A percentile compares a stretch with the other conserved stretches of the same genome.
Evolutionary conservation across 257 asterid species (phyloP).

Genomic region (Nicotiana tomentosiformis): DNA sequence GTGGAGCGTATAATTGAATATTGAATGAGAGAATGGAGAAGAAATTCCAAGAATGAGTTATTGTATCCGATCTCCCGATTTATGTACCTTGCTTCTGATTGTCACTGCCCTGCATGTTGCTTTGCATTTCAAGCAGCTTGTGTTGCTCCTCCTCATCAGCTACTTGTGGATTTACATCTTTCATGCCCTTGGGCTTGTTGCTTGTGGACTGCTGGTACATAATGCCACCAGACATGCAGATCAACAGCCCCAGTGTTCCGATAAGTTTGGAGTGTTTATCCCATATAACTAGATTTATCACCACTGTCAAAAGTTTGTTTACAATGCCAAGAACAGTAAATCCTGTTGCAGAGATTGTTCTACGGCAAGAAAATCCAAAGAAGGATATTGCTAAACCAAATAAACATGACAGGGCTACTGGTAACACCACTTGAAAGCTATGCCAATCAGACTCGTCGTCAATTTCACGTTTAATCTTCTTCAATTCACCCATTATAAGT

Average conservation of each 20-base stretch:
- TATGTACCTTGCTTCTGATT: conserved; percentile 28
- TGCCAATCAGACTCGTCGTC: conserved; percentile 67
- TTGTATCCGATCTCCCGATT: conserved; percentile 36
- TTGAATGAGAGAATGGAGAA: not conserved
- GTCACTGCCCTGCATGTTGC: conserved; percentile 27
- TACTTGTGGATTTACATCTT: conserved; percentile 35
- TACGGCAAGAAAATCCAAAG: conserved; percentile 89
- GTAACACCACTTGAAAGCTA: conserved; percentile 67
- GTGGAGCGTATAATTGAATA: not conserved
- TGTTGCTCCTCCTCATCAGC: conserved; percentile 52
- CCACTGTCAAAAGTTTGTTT: conserved; percentile 83
- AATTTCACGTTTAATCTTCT: conserved; percentile 75
- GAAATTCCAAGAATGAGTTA: conserved; percentile 17
- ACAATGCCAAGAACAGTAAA: conserved; percentile 95
- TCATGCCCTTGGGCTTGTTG: conserved; percentile 37
- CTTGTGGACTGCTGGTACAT: conserved; percentile 83
- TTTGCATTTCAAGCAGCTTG: conserved; percentile 75
- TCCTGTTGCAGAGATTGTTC: conserved; percentile 90
- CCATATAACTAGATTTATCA: conserved; percentile 81
- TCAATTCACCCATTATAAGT: conserved; percentile 87
- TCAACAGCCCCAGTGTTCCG: conserved; percentile 82
- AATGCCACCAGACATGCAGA: conserved; percentile 86
- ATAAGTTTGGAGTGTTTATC: conserved; percentile 77
- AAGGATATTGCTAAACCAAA: conserved; percentile 91
- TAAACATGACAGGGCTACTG: conserved; percentile 78